phyloP scores from a whole-genome alignment of 345 rosid species.

The Ailanthus altissimus region DNA sequence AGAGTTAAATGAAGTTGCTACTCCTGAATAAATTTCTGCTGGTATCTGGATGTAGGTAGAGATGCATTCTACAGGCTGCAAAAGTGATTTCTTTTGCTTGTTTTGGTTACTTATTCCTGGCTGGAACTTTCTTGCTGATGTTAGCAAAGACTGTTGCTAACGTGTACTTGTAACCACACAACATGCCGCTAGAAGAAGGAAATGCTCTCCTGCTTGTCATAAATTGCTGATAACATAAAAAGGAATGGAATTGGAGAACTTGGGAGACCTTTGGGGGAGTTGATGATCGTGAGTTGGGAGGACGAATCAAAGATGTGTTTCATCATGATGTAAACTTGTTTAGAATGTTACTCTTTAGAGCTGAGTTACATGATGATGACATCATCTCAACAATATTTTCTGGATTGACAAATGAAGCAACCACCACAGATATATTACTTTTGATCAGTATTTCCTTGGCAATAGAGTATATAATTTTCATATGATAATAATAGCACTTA shows the following conservation, averaged over 20 bases:
- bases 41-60: constrained; percentile 38
- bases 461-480: not conserved
- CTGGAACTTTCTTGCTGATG: not conserved
- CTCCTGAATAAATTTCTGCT: constrained; percentile 1
- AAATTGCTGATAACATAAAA: constrained; percentile 14
- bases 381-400: not conserved
- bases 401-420: not conserved
- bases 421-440: not conserved
- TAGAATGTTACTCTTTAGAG: not conserved
- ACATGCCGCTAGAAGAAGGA: constrained; percentile 15
- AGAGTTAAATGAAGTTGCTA: not conserved
- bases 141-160: constrained; percentile 19
- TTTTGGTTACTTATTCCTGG: constrained; percentile 18
- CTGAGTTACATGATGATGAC: not conserved
- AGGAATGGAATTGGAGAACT: constrained; percentile 11
- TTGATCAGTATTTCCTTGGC: constrained; percentile 2
- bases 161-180: constrained; percentile 22
- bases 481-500: not conserved
- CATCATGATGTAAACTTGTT: not conserved
- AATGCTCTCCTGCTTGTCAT: constrained; percentile 10
- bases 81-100: constrained; percentile 1
- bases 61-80: not conserved
- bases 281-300: constrained; percentile 2
- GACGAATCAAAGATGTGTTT: constrained; percentile 8
- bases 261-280: not conserved